Evolutionary conservation across 441 rosid species (phyloP).

Genomic region (Corymbia citriodora): DNA sequence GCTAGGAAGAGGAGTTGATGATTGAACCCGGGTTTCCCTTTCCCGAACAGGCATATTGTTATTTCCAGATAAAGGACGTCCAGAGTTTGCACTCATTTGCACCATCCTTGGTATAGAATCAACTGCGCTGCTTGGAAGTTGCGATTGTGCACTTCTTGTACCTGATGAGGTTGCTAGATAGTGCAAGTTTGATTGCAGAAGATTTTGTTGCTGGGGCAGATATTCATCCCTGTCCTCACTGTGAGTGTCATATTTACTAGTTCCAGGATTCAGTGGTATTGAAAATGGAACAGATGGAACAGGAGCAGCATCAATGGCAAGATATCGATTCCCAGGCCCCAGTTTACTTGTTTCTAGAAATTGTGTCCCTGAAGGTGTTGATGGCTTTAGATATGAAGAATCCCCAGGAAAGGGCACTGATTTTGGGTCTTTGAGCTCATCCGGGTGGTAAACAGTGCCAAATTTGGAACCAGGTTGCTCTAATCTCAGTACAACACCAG

Average conservation of each 20-base stretch:
- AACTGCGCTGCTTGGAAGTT: constrained; percentile 17
- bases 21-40: constrained; percentile 14
- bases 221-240: constrained; percentile 39
- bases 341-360: constrained; percentile 31
- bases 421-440: constrained; percentile 37
- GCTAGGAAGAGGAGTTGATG: constrained; percentile 30
- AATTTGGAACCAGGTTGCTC: constrained; percentile 48
- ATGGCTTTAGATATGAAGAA: constrained; percentile 33
- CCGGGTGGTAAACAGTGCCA: constrained; percentile 34
- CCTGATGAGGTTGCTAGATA: constrained; percentile 29
- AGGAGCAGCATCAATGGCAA: constrained; percentile 17
- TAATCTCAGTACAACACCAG: constrained; percentile 82
- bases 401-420: constrained; percentile 34
- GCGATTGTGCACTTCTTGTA: constrained; percentile 30
- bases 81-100: constrained; percentile 28
- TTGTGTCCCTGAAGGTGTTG: constrained; percentile 24
- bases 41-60: constrained; percentile 19
- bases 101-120: constrained; percentile 31
- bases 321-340: constrained; percentile 22
- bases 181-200: constrained; percentile 30
- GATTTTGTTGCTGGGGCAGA: constrained; percentile 24
- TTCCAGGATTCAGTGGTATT: constrained; percentile 25
- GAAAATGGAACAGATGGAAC: constrained; percentile 28
- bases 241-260: constrained; percentile 27
- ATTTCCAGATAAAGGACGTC: constrained; percentile 23